Percentiles rank a stretch among this genome's conserved stretches.
These are phyloP conservation scores for Neofusicoccum umdonicola DNA, from an alignment of 2,329 filamentous ascomycete genomes.

Conservation along the genomic window DNA sequence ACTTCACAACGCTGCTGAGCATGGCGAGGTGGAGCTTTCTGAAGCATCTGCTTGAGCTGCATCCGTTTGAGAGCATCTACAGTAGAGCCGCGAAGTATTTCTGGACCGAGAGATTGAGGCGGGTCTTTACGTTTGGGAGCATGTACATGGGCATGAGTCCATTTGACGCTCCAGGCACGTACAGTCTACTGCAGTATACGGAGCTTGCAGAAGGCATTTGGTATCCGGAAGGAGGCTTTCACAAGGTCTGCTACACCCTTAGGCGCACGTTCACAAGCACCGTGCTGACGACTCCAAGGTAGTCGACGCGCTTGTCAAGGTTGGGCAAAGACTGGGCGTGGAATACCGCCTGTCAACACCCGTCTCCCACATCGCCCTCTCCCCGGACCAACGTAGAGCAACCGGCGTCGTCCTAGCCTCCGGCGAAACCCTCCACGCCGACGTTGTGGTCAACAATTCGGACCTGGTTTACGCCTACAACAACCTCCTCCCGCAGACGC, in stretches of 20 bases:
- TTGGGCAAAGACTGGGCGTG: conserved; percentile 62
- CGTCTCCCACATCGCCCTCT: conserved; percentile 56
- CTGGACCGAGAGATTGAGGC: conserved; percentile 63
- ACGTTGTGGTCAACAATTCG: conserved; percentile 69
- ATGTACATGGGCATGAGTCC: conserved; percentile 85
- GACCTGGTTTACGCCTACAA: conserved; percentile 74
- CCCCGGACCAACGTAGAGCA: conserved; percentile 51
- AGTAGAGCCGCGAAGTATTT: conserved; percentile 65
- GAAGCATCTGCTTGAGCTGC: conserved; percentile 57
- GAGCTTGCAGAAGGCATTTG: conserved; percentile 74
- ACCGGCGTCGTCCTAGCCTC: conserved; percentile 59
- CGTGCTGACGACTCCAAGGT: conserved; percentile 29
- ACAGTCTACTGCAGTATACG: conserved; percentile 71
- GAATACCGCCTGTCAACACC: conserved; percentile 60
- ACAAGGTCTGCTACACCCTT: conserved; percentile 46
- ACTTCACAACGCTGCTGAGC: conserved; percentile 61
- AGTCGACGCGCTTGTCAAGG: conserved; percentile 61
- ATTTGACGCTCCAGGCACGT: conserved; percentile 72
- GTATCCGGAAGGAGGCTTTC: conserved; percentile 71
- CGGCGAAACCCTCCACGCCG: conserved; percentile 60
- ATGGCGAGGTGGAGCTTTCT: conserved; percentile 61
- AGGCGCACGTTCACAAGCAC: not conserved
- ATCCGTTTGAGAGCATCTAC: conserved; percentile 72
- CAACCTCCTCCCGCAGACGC: conserved; percentile 60
- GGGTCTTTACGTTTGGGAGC: conserved; percentile 73